Evolutionary conservation across 495 filamentous ascomycete genomes (phyloP).

Genomic region (Aspergillus diversus): DNA sequence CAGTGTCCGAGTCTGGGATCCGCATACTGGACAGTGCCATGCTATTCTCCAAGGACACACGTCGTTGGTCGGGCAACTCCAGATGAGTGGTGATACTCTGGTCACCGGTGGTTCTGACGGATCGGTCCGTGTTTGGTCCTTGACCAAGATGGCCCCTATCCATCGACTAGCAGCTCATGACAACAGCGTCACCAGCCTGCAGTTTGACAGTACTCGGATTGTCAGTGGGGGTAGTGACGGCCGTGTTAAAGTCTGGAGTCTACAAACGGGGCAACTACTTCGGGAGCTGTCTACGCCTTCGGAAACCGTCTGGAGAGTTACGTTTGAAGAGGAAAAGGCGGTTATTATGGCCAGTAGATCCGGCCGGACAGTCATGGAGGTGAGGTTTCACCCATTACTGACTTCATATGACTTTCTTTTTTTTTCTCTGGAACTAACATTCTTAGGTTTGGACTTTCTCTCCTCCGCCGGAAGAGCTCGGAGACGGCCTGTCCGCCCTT

Average conservation of each 20-base stretch:
- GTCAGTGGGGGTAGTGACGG: conserved; percentile 96
- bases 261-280: conserved; percentile 86
- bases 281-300: conserved; percentile 87
- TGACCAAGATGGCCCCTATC: conserved; percentile 84
- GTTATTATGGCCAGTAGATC: conserved; percentile 90
- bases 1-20: conserved; percentile 96
- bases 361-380: conserved; percentile 94
- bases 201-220: conserved; percentile 93
- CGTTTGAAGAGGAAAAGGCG: conserved; percentile 97
- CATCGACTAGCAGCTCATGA: conserved; percentile 97
- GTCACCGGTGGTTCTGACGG: conserved; percentile 97
- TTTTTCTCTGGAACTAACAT: conserved; percentile 3
- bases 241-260: conserved; percentile 95
- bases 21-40: conserved; percentile 80
- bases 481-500: conserved; percentile 31
- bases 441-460: conserved; percentile 88
- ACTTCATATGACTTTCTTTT: background rate
- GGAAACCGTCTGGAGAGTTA: conserved; percentile 95
- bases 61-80: conserved; percentile 93
- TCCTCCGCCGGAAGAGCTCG: conserved; percentile 68
- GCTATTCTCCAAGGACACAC: conserved; percentile 98
- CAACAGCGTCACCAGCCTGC: conserved; percentile 95
- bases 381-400: conserved; percentile 36
- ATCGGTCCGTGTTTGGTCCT: conserved; percentile 92
- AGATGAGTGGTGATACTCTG: conserved; percentile 90